Base-by-base conservation (phyloP, 176 grass and related monocot genomes). In the Leersia perrieri region DNA sequence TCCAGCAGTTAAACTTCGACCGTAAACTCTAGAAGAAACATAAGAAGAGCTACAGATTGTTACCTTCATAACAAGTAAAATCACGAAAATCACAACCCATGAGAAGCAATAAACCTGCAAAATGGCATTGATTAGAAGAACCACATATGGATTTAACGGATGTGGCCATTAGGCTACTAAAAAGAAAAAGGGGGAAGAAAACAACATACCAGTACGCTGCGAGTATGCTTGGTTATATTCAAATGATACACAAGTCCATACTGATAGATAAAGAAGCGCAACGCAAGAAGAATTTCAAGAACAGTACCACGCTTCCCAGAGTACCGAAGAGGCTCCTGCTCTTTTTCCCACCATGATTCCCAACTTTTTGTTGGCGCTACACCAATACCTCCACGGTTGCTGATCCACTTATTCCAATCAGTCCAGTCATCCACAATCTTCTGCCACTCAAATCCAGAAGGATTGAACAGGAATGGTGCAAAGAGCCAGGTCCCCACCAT, bases 281-380 rank as follows among this genome's bases (percentile, higher is more conserved):
- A 28, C 1, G 96, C 90, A 15, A 99, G 90, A 57, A 93, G 62
- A 91, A 99, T 95, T 72, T 99, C 96, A 33, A 89, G 53, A 74
- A 95, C 32, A 36, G 88, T 90, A 34, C 96, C 96, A 75, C 96
- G 88, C 73, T 95, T 99, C 62, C 96, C 96, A 32, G 96, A 91
- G 60, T 95, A 60, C 7, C 81, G 86, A 70, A 99, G 91, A 85
- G 94, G 96, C 44, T 94, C 96, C 62, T 99, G 90, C 75, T 99
- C 92, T 66, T 88, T 95, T 18, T 99, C 96, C 96, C 96, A 99
- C 96, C 96, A 99, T 7, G 96, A 99, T 74, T 99, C 96, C 96
- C 96, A 99, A 64, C 96, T 99, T 76, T 93, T 99, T 20, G 88
- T 88, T 23, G 90, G 86, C 10, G 72, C 75, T 26, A 99, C 96